Base-by-base conservation (phyloP, 2,329 filamentous ascomycete species). In the Penicillium sp. region DNA sequence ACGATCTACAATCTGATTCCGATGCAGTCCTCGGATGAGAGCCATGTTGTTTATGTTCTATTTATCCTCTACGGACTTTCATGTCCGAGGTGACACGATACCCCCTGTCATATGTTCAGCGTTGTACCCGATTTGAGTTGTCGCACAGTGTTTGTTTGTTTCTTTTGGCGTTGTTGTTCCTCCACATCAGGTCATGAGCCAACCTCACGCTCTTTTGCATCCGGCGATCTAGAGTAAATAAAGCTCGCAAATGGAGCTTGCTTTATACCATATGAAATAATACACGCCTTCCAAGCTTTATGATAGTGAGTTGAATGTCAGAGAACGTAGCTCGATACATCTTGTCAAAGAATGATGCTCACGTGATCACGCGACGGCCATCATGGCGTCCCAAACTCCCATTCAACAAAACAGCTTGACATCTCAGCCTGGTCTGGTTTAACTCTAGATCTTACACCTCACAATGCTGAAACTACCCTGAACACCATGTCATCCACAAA, bases 401-500 rank as follows among this genome's bases (percentile, higher is more conserved):
- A 33, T 14, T 29, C 46, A 53, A 53, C 54, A 52, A 52, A 26
- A 52, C 16, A 11, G 26, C 26, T 45, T 26, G 16, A 39, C 43
- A 24, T 19, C 43, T 33, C 14, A 35, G 26, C 19, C 26, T 10
- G 26, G 10, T 16, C 21, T 52, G 19, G 31, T 52, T 29, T 33
- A 27, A 35, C 39, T 29, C 37, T 26, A 47, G 21, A 46, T 47
- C 43, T 22, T 24, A 21, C 21, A 29, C 35, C 21, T 21, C 61
- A 59, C 56, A 43, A 67, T 69, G 63, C 22, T 55, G 49, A 50
- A 57, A 19, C 31, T 49, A 45, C 47, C 44, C 35, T 56, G 46
- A 55, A 24, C 53, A 67, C 49, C 39, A 74, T 71, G 69, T 47
- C 67, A 22, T 63, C 65, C 22, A 65, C 64, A 47, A 55, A 53